Evolutionary conservation across 2,329 filamentous ascomycete genomes (phyloP), one percentile per base, ranked within the genome.

Genomic region (Ploettnerulaceae sp.): DNA sequence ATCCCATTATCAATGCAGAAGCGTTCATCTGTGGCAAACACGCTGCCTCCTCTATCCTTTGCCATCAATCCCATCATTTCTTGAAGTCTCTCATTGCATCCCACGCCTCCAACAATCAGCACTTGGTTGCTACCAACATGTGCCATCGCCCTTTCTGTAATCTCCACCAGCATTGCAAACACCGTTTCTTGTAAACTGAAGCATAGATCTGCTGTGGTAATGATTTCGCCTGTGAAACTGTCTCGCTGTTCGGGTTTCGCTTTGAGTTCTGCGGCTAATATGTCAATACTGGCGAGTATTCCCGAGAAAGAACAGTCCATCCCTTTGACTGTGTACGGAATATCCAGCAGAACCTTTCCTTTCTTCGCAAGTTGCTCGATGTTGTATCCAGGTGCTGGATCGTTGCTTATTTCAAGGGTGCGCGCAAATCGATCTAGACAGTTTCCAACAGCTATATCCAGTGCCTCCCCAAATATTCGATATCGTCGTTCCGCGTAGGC

Each of bases 1-100:
- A 98, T 97, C 38, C 93, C 93, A 61, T 98, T 98, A 68, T 98
- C 93, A 59, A 98, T 98, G 66, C 93, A 98, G 66, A 95, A 98
- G 35, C 93, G 76, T 72, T 98, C 93, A 65, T 98, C 93, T 0
- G 91, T 97, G 18, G 93, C 90, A 69, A 86, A 96, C 3, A 97
- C 88, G 60, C 81, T 90, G 3, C 93, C 93, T 43, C 89, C 88
- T 28, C 93, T 74, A 66, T 95, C 90, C 34, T 73, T 74, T 12
- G 90, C 91, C 93, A 98, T 98, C 36, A 85, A 74, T 12, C 88
- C 90, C 93, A 98, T 98, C 93, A 98, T 98, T 61, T 95, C 81
- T 71, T 98, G 93, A 57, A 98, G 66, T 3, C 93, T 78, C 70
- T 95, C 84, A 65, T 98, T 98, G 66, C 88, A 95, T 3, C 93